These are phyloP conservation scores for Xylariaceae sp. DNA, from an alignment of 2,329 filamentous ascomycete species.

Conservation along the genomic window DNA sequence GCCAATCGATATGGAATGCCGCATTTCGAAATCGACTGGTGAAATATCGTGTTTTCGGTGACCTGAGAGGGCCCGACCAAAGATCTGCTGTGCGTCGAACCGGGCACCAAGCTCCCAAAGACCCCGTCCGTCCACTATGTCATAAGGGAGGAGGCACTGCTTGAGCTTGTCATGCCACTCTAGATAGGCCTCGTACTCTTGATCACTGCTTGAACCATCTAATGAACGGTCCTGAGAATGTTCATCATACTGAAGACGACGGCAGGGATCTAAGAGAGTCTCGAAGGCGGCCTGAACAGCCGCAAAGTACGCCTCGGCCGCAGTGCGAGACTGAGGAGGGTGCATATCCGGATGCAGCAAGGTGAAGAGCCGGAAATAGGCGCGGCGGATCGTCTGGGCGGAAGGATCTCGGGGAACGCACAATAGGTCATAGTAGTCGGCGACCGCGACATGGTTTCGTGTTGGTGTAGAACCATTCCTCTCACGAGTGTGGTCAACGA, in stretches of 20 bases:
- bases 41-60: not conserved
- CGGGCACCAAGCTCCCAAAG: slow-evolving; percentile 6
- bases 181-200: slow-evolving; percentile 1
- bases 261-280: slow-evolving; percentile 40
- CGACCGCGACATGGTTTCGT: slow-evolving; percentile 1
- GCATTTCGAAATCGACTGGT: slow-evolving; percentile 11
- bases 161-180: not conserved
- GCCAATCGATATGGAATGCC: slow-evolving; percentile 4
- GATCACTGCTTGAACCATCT: slow-evolving; percentile 7
- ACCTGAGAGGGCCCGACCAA: not conserved
- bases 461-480: not conserved
- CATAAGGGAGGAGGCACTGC: not conserved
- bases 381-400: slow-evolving; percentile 34
- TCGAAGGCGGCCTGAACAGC: slow-evolving; percentile 42
- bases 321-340: slow-evolving; percentile 32
- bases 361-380: slow-evolving; percentile 41
- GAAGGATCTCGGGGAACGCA: slow-evolving; percentile 35
- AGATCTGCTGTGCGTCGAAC: slow-evolving; percentile 2
- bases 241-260: slow-evolving; percentile 38
- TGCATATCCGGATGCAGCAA: slow-evolving; percentile 41
- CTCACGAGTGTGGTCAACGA: not conserved
- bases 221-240: not conserved
- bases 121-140: not conserved
- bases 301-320: slow-evolving; percentile 37
- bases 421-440: slow-evolving; percentile 41